A percentile compares a stretch with the other conserved stretches of the same genome.
Evolutionary conservation across 345 rosid species (phyloP).

Genomic region (Geranium brycei): DNA sequence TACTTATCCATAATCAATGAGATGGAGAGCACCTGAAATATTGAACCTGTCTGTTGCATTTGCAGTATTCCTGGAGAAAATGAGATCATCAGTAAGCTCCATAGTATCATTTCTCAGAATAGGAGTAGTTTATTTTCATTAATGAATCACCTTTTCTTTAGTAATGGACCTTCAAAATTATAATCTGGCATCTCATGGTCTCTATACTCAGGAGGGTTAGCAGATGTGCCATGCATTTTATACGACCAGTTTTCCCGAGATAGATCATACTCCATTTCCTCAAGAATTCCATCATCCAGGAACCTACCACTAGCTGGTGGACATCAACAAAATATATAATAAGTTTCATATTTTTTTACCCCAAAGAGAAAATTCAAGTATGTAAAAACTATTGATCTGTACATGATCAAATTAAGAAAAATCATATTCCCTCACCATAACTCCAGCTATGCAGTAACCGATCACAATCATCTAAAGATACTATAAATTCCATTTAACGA

Average conservation of each 20-base stretch:
- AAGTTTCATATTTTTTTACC: background rate
- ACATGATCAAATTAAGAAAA: no score
- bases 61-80: background rate
- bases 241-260: conserved; percentile 27
- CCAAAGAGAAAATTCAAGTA: no score
- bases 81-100: background rate
- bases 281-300: conserved; percentile 12
- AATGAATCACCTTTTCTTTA: conserved; percentile 36
- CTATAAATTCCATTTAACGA: no score
- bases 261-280: conserved; percentile 6
- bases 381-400: no score
- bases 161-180: conserved; percentile 24
- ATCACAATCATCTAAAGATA: no score
- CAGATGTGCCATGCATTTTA: conserved; percentile 19
- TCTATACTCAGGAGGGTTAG: conserved; percentile 22
- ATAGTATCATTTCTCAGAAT: background rate
- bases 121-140: conserved; percentile 11
- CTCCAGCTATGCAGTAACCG: no score
- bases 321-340: conserved; percentile 4
- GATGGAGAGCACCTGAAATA: no score
- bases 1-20: no score
- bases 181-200: conserved; percentile 19
- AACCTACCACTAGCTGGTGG: conserved; percentile 22
- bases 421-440: no score
- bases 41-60: no score